These are phyloP conservation scores for Dactylellina haptotyla DNA, from an alignment of 2,329 filamentous ascomycete genomes.

Conservation along the genomic window DNA sequence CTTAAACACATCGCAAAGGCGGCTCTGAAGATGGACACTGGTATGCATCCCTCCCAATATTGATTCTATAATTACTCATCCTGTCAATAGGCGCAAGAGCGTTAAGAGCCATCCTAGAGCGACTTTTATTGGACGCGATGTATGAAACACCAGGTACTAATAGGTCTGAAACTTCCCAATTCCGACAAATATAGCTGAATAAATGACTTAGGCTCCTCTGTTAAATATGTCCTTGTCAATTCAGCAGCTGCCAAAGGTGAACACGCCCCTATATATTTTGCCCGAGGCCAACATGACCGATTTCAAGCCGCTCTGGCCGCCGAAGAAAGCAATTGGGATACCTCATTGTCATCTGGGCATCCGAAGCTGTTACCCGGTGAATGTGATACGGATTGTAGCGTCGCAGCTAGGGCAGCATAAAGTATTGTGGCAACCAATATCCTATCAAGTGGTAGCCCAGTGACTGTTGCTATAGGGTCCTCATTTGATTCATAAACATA, in stretches of 20 bases:
- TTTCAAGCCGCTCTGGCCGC: constrained; percentile 66
- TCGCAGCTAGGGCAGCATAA: background rate
- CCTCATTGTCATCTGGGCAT: background rate
- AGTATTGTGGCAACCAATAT: too few relatives aligned
- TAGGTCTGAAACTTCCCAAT: background rate
- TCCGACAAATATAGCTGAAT: background rate
- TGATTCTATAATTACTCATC: background rate
- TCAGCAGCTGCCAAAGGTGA: constrained; percentile 65
- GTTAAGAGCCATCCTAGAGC: constrained; percentile 82
- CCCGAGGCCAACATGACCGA: constrained; percentile 65
- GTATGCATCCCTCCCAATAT: constrained; percentile 61
- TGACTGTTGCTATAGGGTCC: too few relatives aligned
- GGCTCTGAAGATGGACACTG: constrained; percentile 75
- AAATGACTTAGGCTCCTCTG: constrained; percentile 63
- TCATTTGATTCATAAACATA: too few relatives aligned
- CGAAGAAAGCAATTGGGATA: constrained; percentile 64
- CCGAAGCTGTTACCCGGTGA: background rate
- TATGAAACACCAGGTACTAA: constrained; percentile 73
- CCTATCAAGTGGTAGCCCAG: too few relatives aligned
- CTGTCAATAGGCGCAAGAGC: constrained; percentile 68
- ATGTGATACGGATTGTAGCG: background rate
- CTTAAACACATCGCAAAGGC: constrained; percentile 83
- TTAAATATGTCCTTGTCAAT: constrained; percentile 68
- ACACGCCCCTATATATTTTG: constrained; percentile 66
- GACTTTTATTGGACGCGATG: constrained; percentile 80